Conservation (phyloP, 148 eudicot species). For the Agrostemma githago region DNA sequence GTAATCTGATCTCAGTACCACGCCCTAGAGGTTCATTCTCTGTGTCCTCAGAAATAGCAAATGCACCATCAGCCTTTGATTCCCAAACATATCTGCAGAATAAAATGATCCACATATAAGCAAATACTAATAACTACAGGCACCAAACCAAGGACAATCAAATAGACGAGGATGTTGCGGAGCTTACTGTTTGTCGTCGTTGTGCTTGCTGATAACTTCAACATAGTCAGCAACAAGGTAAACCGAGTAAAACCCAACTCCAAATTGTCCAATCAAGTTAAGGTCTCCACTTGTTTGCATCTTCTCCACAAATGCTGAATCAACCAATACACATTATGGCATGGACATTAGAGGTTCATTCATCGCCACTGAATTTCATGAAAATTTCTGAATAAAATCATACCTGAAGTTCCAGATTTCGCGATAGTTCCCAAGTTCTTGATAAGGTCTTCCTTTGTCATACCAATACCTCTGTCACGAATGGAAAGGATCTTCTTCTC, state of each 20-base stretch:
- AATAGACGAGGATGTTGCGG: background rate
- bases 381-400: background rate
- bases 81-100: slow-evolving; percentile 88
- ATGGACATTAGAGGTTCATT: background rate
- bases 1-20: slow-evolving; percentile 97
- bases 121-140: slow-evolving; percentile 1
- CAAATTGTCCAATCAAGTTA: slow-evolving; percentile 94
- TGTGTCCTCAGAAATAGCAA: slow-evolving; percentile 88
- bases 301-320: slow-evolving; percentile 93
- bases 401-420: slow-evolving; percentile 98
- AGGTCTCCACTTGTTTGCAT: slow-evolving; percentile 98
- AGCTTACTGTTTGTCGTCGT: slow-evolving; percentile 91
- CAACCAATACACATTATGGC: slow-evolving; percentile 18
- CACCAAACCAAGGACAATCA: background rate
- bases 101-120: slow-evolving; percentile 14
- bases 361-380: background rate
- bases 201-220: slow-evolving; percentile 95
- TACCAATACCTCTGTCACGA: slow-evolving; percentile 94
- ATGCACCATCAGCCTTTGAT: slow-evolving; percentile 97
- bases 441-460: slow-evolving; percentile 96
- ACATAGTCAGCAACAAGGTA: slow-evolving; percentile 98
- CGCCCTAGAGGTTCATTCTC: slow-evolving; percentile 99
- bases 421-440: slow-evolving; percentile 98
- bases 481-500: slow-evolving; percentile 84
- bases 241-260: slow-evolving; percentile 97